Percentiles rank a stretch among this genome's conserved stretches.
Conservation (phyloP, 1,139 yeast species). For the Cylindricascospora bacillispora region DNA sequence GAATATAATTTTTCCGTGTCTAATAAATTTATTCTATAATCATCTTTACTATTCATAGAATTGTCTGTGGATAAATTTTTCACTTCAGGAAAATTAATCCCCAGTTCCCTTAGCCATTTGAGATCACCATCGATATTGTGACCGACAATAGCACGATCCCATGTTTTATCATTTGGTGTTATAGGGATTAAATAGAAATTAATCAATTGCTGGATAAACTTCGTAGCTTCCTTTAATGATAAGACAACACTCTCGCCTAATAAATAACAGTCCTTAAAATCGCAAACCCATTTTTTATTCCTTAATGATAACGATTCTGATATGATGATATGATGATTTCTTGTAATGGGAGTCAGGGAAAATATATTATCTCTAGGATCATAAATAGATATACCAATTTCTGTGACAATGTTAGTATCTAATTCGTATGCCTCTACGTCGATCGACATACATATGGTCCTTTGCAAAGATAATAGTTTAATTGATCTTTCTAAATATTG, state of each 20-base stretch:
- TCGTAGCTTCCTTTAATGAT: slow-evolving; percentile 27
- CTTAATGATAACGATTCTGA: slow-evolving; percentile 34
- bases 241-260: slow-evolving; percentile 43
- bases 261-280: slow-evolving; percentile 43
- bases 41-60: not conserved
- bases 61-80: slow-evolving; percentile 3
- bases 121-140: slow-evolving; percentile 58
- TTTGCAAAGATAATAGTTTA: slow-evolving; percentile 17
- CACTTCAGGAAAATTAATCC: slow-evolving; percentile 33
- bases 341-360: slow-evolving; percentile 20
- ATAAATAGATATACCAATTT: slow-evolving; percentile 55
- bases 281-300: slow-evolving; percentile 53
- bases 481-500: slow-evolving; percentile 17
- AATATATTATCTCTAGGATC: slow-evolving; percentile 36
- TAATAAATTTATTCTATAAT: slow-evolving; percentile 15
- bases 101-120: slow-evolving; percentile 36
- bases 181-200: slow-evolving; percentile 29
- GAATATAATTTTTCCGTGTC: slow-evolving; percentile 46
- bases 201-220: slow-evolving; percentile 33
- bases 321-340: slow-evolving; percentile 45
- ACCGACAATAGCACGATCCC: slow-evolving; percentile 42
- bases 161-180: slow-evolving; percentile 13
- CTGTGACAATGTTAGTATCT: slow-evolving; percentile 38
- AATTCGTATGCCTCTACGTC: slow-evolving; percentile 61
- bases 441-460: slow-evolving; percentile 36